Conservation (phyloP, 2,329 filamentous ascomycete genomes). For the Paraconiothyrium sp. region DNA sequence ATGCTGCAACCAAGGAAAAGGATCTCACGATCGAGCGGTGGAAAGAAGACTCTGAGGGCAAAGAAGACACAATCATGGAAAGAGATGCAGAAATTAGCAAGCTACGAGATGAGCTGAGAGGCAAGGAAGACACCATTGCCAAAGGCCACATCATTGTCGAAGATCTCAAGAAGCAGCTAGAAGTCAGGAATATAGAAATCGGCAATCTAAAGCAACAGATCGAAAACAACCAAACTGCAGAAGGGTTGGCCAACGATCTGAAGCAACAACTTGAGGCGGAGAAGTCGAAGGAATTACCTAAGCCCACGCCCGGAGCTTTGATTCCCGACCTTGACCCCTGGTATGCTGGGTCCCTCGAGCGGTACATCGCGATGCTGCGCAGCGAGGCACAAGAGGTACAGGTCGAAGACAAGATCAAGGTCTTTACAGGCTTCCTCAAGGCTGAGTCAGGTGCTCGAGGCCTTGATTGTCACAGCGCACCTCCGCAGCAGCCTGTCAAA, state of each 20-base stretch:
- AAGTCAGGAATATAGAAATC: conserved; percentile 6
- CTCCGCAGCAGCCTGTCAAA: conserved; percentile 24
- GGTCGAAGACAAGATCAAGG: conserved; percentile 63
- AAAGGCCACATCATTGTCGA: conserved; percentile 15
- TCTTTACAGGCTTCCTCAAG: conserved; percentile 61
- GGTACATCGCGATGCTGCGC: conserved; percentile 64
- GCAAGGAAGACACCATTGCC: conserved; percentile 23
- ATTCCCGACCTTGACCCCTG: conserved; percentile 66
- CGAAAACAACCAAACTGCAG: background rate
- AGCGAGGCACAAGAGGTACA: conserved; percentile 57
- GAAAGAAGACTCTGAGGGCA: conserved; percentile 47
- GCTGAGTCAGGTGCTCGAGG: conserved; percentile 49
- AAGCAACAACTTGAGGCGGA: conserved; percentile 39
- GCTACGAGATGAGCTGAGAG: conserved; percentile 35
- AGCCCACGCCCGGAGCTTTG: conserved; percentile 42
- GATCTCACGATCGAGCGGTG: conserved; percentile 40
- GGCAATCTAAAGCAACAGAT: conserved; percentile 7
- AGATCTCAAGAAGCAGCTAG: conserved; percentile 3
- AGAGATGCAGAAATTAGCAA: conserved; percentile 35
- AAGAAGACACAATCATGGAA: conserved; percentile 43
- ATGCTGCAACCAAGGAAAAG: conserved; percentile 39
- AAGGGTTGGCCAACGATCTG: conserved; percentile 28
- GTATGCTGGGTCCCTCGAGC: conserved; percentile 64
- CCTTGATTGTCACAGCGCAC: conserved; percentile 53
- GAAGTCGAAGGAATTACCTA: conserved; percentile 31